phyloP scores from a whole-genome alignment of 441 rosid species.

The Metrosideros polymorpha region DNA sequence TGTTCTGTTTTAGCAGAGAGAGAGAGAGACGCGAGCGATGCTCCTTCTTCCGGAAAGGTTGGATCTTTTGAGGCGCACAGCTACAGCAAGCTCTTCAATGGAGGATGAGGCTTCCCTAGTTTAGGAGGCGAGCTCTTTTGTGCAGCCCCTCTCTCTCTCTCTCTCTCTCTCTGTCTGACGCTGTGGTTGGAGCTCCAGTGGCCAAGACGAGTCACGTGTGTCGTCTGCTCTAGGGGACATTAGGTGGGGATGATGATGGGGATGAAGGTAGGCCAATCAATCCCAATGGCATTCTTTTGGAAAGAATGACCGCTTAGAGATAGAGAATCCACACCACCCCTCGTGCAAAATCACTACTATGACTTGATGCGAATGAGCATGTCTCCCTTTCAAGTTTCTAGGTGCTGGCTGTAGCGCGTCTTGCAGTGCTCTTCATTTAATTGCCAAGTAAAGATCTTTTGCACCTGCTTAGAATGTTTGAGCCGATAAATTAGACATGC shows the following conservation, averaged over 20 bases:
- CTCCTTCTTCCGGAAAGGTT: not conserved
- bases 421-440: not conserved
- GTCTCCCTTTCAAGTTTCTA: no score
- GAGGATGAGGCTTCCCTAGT: no score
- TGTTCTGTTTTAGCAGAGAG: not conserved
- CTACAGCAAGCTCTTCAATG: not conserved
- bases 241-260: no score
- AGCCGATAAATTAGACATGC: not conserved
- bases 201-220: not conserved
- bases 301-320: no score
- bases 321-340: no score
- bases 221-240: no score
- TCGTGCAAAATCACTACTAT: not conserved
- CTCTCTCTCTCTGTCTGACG: not conserved
- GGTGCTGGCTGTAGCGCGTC: not conserved
- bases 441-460: not conserved
- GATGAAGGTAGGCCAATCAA: not conserved
- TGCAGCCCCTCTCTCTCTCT: not conserved
- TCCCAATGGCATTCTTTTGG: no score
- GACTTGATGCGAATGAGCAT: not conserved
- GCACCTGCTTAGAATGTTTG: not conserved
- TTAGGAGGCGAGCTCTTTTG: not conserved
- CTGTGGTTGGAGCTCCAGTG: not conserved
- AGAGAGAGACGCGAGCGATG: not conserved
- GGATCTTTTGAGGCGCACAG: not conserved